Conservation (phyloP, 805 yeast species). For the Schwanniomyces sp. region DNA sequence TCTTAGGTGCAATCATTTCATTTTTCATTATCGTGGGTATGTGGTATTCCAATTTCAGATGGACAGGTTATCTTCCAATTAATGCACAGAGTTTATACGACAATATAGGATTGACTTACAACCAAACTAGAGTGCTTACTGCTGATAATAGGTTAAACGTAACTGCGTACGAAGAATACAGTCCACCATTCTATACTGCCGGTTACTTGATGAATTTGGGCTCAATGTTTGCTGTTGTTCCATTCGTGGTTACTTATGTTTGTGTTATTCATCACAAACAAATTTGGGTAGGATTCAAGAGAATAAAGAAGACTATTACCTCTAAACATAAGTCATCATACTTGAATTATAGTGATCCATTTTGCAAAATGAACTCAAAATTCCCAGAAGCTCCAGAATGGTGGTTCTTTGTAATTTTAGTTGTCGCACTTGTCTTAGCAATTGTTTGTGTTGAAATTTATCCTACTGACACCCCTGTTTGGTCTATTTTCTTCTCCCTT, state of each 20-base stretch:
- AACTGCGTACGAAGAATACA: conserved; percentile 11
- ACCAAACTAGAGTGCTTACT: conserved; percentile 12
- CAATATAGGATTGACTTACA: conserved; percentile 17
- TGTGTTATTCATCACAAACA: conserved; percentile 49
- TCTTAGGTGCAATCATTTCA: conserved; percentile 31
- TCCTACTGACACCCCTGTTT: conserved; percentile 19
- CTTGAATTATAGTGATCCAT: conserved; percentile 7
- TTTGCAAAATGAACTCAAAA: conserved; percentile 15
- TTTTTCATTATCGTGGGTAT: conserved; percentile 55
- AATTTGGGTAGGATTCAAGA: conserved; percentile 14
- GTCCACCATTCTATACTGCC: conserved; percentile 19
- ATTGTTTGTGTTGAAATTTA: conserved; percentile 35
- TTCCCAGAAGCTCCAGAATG: conserved; percentile 44
- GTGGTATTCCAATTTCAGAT: conserved; percentile 55
- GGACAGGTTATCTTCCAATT: conserved; percentile 57
- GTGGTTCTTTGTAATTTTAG: conserved; percentile 38
- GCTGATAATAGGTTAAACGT: conserved; percentile 21
- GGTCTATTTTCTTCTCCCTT: conserved; percentile 19
- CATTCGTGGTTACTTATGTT: conserved; percentile 46
- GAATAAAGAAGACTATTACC: conserved; percentile 19
- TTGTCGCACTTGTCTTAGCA: conserved; percentile 30
- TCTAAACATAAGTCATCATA: conserved; percentile 36
- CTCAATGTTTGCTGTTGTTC: conserved; percentile 10
- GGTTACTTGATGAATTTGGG: conserved; percentile 15
- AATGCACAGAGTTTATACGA: conserved; percentile 13